Conservation (phyloP, 192 early-diverging fungal species). For the Coemansia sp. region DNA sequence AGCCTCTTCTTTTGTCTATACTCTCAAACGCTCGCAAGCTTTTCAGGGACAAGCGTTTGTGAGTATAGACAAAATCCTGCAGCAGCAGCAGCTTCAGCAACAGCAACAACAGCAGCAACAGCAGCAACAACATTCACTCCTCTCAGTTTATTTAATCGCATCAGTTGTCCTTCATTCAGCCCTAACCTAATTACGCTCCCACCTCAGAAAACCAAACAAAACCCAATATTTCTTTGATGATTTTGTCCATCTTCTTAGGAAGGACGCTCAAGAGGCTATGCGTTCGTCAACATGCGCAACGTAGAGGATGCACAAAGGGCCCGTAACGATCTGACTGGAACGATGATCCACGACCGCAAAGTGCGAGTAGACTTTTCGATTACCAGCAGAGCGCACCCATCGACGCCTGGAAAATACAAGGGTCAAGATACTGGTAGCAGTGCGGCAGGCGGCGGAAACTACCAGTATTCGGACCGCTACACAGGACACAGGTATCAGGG, state of each 20-base stretch:
- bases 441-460: not conserved
- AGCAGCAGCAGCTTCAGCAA: slow-evolving; percentile 13
- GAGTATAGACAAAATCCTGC: not conserved
- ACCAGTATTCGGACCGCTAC: not conserved
- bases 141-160: too few species aligned
- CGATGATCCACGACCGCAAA: slow-evolving; percentile 38
- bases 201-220: slow-evolving; percentile 1
- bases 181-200: not conserved
- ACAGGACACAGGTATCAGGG: not conserved
- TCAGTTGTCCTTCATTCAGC: not conserved
- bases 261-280: slow-evolving; percentile 48
- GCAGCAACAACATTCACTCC: too few species aligned
- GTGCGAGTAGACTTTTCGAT: slow-evolving; percentile 52
- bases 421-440: slow-evolving; percentile 27
- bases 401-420: slow-evolving; percentile 39
- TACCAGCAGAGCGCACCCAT: slow-evolving; percentile 30
- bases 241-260: slow-evolving; percentile 14
- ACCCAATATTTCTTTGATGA: not conserved
- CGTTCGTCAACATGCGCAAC: slow-evolving; percentile 46
- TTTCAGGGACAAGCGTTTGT: not conserved
- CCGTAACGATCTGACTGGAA: slow-evolving; percentile 24
- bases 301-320: slow-evolving; percentile 35
- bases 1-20: too few species aligned
- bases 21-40: too few species aligned
- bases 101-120: not conserved